Conservation (phyloP, 495 filamentous ascomycete genomes). For the Niebla homalea region DNA sequence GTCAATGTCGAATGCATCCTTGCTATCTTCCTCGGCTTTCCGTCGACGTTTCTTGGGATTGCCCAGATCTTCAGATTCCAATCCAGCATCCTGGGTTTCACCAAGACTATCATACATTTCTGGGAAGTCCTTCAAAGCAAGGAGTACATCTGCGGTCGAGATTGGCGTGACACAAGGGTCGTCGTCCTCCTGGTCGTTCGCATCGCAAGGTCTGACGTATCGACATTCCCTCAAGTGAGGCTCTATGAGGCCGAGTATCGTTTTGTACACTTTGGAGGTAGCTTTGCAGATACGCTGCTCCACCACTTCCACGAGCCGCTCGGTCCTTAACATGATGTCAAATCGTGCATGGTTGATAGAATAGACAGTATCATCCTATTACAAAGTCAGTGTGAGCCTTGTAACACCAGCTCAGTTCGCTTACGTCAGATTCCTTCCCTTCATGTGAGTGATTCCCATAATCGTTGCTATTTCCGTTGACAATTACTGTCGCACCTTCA, state of each 20-base stretch:
- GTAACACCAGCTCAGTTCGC: not conserved
- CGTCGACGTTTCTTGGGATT: constrained; percentile 13
- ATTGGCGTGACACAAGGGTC: constrained; percentile 10
- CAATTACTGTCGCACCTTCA: too few species aligned
- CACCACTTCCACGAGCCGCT: constrained; percentile 51
- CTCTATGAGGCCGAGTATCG: constrained; percentile 56
- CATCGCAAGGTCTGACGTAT: constrained; percentile 27
- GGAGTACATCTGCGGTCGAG: constrained; percentile 35
- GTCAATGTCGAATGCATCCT: not conserved
- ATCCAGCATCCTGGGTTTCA: constrained; percentile 2
- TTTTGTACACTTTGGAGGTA: constrained; percentile 62
- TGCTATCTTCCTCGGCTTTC: not conserved
- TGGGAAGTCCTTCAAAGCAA: constrained; percentile 30
- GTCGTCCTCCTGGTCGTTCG: constrained; percentile 23
- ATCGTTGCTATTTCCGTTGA: not conserved
- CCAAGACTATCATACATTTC: constrained; percentile 24
- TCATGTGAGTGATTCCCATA: too few species aligned
- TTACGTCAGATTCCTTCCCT: not conserved
- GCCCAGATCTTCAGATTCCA: not conserved
- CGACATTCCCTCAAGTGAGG: constrained; percentile 52
- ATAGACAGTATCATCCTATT: constrained; percentile 48
- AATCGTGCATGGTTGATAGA: constrained; percentile 80
- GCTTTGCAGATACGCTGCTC: constrained; percentile 44
- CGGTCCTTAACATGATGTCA: constrained; percentile 65
- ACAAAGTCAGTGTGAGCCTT: constrained; percentile 7